These are phyloP conservation scores for Botrytis cinerea DNA, from an alignment of 2,329 filamentous ascomycete genomes.

Conservation along the genomic window DNA sequence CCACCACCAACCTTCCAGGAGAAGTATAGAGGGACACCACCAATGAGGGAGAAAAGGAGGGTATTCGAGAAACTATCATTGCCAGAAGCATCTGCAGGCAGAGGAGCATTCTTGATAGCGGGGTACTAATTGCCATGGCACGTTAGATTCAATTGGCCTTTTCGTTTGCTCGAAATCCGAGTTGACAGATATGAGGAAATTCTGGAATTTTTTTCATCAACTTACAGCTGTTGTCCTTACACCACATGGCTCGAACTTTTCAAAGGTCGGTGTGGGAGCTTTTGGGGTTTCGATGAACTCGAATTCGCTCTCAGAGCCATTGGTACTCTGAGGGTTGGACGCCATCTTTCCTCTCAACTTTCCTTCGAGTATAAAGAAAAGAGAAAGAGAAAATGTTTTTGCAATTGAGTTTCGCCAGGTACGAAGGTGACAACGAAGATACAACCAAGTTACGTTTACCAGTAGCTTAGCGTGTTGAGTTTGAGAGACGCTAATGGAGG, in stretches of 20 bases:
- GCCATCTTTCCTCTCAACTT: slow-evolving; percentile 44
- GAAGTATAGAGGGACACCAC: slow-evolving; percentile 74
- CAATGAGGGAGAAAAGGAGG: slow-evolving; percentile 69
- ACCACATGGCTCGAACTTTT: slow-evolving; percentile 56
- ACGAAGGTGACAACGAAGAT: slow-evolving; percentile 7
- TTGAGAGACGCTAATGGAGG: slow-evolving; percentile 10
- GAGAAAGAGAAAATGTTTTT: slow-evolving; percentile 23
- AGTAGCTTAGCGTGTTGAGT: slow-evolving; percentile 5
- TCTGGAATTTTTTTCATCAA: slow-evolving; percentile 26
- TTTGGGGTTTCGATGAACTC: slow-evolving; percentile 64
- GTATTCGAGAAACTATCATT: slow-evolving; percentile 86
- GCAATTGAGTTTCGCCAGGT: slow-evolving; percentile 4
- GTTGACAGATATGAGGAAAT: slow-evolving; percentile 18
- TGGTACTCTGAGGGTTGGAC: slow-evolving; percentile 51
- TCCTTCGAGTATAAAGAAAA: slow-evolving; percentile 25
- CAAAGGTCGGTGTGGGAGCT: slow-evolving; percentile 51
- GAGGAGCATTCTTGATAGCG: slow-evolving; percentile 88
- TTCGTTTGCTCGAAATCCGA: not conserved
- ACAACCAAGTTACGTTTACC: slow-evolving; percentile 12
- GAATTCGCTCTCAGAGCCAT: slow-evolving; percentile 57
- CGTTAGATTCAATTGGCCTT: slow-evolving; percentile 39
- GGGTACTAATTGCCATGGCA: slow-evolving; percentile 61
- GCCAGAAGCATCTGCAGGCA: slow-evolving; percentile 85
- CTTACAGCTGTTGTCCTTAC: slow-evolving; percentile 57
- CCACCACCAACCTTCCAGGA: slow-evolving; percentile 84